Evolutionary conservation across 2,329 filamentous ascomycete species (phyloP), one percentile per base, ranked within the genome.

Genomic region (Colletotrichum filicis): DNA sequence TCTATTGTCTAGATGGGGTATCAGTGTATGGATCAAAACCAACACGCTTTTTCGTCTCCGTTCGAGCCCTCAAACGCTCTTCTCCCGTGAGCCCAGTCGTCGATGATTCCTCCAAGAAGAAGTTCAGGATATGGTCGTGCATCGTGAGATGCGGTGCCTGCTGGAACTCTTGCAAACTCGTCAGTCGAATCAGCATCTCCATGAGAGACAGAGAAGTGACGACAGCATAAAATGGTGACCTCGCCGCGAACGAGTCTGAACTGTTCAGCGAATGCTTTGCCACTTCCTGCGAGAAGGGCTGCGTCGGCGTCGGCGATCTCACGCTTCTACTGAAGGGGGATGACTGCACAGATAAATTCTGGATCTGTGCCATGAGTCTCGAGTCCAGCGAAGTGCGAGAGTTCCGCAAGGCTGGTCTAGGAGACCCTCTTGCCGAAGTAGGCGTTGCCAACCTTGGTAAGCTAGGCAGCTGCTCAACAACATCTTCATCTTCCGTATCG

Each of bases 111-210:
- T 90, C 88, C 19, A 98, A 86, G 83, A 98, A 98, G 84, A 97
- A 97, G 65, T 93, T 95, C 53, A 98, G 86, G 2, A 98, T 90
- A 77, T 98, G 94, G 79, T 98, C 95, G 1, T 94, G 94, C 74
- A 97, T 97, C 7, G 94, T 90, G n/a, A 98, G 88, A 78, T 98
- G 95, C 0, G 94, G 95, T 53, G 91, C 89, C 85, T 98, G 95
- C 80, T 97, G 94, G 81, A 97, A 97, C 84, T 98, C 95, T 80
- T 98, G 95, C 16, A 98, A 89, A 26, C 95, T 94, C 5, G 93
- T 92, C 59, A 98, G 88, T 55, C 96, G 94, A 59, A 98, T 90
- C 37, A 98, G 87, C 86, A 96, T 97, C 82, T 98, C 95, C 66
- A 98, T 89, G 9, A 98, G 89, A 1, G 95, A 98, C 75, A 88